phyloP scores from a whole-genome alignment of 2,329 filamentous ascomycete genomes.

The Diplodia mutila region DNA sequence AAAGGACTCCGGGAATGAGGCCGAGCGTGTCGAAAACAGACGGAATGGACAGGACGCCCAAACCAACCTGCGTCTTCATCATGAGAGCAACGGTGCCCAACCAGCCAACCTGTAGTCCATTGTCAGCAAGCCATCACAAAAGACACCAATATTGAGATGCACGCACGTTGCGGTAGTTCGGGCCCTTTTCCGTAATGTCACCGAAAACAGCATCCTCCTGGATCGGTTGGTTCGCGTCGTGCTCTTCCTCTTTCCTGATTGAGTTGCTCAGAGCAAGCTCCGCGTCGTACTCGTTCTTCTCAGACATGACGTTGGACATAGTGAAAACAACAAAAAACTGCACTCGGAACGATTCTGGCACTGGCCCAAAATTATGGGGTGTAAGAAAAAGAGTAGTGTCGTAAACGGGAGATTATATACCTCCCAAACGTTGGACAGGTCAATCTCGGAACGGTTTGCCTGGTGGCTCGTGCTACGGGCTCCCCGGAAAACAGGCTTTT shows the following conservation, averaged over 20 bases:
- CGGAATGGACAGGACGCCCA: slow-evolving; percentile 57
- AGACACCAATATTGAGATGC: background rate
- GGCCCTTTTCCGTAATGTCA: slow-evolving; percentile 1
- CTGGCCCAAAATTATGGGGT: background rate
- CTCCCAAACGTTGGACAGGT: background rate
- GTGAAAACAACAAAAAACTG: background rate
- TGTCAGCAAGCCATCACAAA: background rate
- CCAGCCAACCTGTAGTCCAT: slow-evolving; percentile 35
- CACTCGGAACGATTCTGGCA: background rate
- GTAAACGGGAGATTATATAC: background rate
- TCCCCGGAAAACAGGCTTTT: background rate
- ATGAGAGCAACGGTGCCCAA: slow-evolving; percentile 35
- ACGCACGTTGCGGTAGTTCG: slow-evolving; percentile 12
- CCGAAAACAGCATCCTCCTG: slow-evolving; percentile 13
- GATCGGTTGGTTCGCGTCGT: background rate
- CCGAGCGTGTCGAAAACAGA: slow-evolving; percentile 51
- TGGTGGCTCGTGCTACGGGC: background rate
- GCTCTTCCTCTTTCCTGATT: background rate
- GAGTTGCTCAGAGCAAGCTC: background rate
- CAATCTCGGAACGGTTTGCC: background rate
- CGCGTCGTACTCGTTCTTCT: background rate
- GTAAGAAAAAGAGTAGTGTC: background rate
- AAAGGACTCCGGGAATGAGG: slow-evolving; percentile 54
- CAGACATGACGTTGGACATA: background rate
- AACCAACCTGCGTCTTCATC: slow-evolving; percentile 39